Evolutionary conservation across 306 rosid species (phyloP).

Genomic region (Gillenia trifoliata): DNA sequence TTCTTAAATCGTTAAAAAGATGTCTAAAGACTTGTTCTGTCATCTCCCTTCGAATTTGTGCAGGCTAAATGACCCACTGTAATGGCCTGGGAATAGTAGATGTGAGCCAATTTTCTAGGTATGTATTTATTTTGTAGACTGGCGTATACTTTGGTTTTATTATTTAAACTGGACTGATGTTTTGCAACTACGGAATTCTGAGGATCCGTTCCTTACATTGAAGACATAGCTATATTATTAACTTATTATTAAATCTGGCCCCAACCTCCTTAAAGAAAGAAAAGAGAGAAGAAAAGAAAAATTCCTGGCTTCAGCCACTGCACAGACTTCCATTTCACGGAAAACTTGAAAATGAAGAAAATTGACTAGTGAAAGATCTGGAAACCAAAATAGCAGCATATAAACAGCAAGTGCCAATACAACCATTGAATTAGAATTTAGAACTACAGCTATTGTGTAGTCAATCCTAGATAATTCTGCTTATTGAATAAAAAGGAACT

Average conservation of each 20-base stretch:
- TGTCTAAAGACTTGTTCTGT: slow-evolving; percentile 3
- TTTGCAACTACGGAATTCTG: not conserved
- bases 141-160: not conserved
- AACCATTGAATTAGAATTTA: not conserved
- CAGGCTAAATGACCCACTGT: slow-evolving; percentile 97
- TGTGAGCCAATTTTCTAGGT: slow-evolving; percentile 94
- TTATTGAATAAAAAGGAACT: too few relatives aligned
- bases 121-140: slow-evolving; percentile 6
- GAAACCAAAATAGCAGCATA: not conserved
- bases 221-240: not conserved
- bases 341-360: not conserved
- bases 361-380: not conserved
- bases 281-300: not conserved
- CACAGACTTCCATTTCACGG: not conserved
- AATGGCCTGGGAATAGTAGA: slow-evolving; percentile 91
- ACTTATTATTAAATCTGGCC: not conserved
- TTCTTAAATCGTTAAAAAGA: not conserved
- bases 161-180: not conserved
- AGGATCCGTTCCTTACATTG: not conserved
- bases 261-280: not conserved
- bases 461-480: not conserved
- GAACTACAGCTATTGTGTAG: not conserved
- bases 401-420: not conserved
- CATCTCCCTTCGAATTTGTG: slow-evolving; percentile 15
- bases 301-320: not conserved